These are phyloP conservation scores for Russula brevipes DNA, from an alignment of 768 basidiomycete genomes.

Conservation along the genomic window DNA sequence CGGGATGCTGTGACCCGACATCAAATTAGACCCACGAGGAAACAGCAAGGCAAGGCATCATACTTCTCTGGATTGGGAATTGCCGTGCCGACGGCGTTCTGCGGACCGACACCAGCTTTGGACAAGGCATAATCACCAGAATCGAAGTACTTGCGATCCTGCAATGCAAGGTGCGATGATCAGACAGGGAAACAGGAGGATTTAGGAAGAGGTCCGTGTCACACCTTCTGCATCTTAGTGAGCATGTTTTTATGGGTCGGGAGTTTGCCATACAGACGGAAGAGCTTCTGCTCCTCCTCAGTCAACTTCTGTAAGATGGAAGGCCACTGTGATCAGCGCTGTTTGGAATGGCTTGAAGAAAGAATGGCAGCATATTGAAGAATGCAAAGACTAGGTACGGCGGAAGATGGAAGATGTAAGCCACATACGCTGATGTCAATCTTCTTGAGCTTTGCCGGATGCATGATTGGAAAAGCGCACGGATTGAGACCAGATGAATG, in stretches of 20 bases:
- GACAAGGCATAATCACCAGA: slow-evolving; percentile 98
- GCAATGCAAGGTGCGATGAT: slow-evolving; percentile 11
- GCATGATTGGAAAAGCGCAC: slow-evolving; percentile 43
- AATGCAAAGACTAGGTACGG: slow-evolving; percentile 2
- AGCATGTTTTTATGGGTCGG: slow-evolving; percentile 91
- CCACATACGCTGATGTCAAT: slow-evolving; percentile 83
- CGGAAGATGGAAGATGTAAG: slow-evolving; percentile 17
- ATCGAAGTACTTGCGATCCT: slow-evolving; percentile 99
- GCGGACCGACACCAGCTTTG: slow-evolving; percentile 88
- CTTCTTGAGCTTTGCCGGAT: slow-evolving; percentile 81
- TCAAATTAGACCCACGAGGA: slow-evolving; percentile 20
- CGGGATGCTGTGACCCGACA: slow-evolving; percentile 60
- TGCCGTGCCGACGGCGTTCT: slow-evolving; percentile 86
- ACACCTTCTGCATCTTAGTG: slow-evolving; percentile 92
- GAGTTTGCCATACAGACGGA: slow-evolving; percentile 90
- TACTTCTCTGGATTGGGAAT: slow-evolving; percentile 98
- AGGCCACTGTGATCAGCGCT: not conserved
- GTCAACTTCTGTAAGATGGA: slow-evolving; percentile 55
- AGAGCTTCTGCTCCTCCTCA: slow-evolving; percentile 90
- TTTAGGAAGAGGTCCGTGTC: slow-evolving; percentile 25
- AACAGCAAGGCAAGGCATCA: slow-evolving; percentile 30
- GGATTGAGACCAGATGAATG: slow-evolving; percentile 17
- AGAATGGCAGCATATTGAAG: not conserved
- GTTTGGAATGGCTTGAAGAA: not conserved
- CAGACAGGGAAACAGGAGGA: slow-evolving; percentile 17